Base-by-base conservation (phyloP, 345 rosid genomes). In the Schrenkiella parvula region DNA sequence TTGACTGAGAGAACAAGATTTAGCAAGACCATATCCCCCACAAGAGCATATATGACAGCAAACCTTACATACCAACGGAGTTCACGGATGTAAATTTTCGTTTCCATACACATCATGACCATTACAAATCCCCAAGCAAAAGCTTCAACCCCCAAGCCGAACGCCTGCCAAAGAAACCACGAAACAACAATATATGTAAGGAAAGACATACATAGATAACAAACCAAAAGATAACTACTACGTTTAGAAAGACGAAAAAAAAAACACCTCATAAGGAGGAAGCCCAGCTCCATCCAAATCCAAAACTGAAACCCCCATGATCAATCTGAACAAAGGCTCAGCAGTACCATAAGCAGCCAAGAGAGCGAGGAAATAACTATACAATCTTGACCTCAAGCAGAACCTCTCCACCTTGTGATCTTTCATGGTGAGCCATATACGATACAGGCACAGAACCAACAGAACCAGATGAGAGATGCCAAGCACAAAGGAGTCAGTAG, bases 11-110 rank as follows among this genome's bases (percentile, higher is more conserved):
- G 84, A 79, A 91, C 63, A 71, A 91, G 93, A 79, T 88, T 88
- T 59, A 91, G 68, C 90, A 95, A 81, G 53, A 89, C 99, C 11
- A 84, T 86, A 81, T 89, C 90, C 55, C 96, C 98, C 18, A 95
- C 82, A 82, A 89, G 86, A 68, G 86, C 79, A 78, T 89, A 95
- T 70, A 95, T 68, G 66, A 91, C 79, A 37, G 88, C 98, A 65
- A 89, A 91, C 78, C 96, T 87, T 73, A 91, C 91, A 80, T 84
- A 85, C 99, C 98, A 95, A 55, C 99, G 95, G 68, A 89, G 83
- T 60, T 95, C 90, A 37, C 68, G 74, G 80, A 95, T 80, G 80
- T 95, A 95, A 65, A 91, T 82, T 66, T 87, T 95, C 29, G 90
- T 89, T 73, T 95, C 99, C 11, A 91, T 72, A 11, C 58, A 76